Evolutionary conservation across 495 filamentous ascomycete genomes (phyloP).

Genomic region (Evernia prunastri): DNA sequence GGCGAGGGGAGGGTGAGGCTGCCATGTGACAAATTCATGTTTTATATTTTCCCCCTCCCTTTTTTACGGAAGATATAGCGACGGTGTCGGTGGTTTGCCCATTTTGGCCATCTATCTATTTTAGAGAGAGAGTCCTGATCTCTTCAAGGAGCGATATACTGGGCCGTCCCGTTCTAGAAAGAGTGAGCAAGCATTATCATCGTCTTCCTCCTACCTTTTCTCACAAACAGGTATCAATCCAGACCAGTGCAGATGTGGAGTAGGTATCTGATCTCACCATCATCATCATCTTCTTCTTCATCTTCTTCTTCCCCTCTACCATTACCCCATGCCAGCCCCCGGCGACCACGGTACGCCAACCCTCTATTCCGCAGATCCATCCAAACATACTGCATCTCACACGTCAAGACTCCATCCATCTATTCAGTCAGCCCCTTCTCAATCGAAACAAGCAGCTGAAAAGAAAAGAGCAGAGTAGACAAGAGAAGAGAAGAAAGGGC

Average conservation of each 20-base stretch:
- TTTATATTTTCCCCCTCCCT: no score
- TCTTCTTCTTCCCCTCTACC: neutral
- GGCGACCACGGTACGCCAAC: neutral
- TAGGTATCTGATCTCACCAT: neutral
- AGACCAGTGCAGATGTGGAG: neutral
- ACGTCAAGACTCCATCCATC: no score
- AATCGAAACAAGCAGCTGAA: no score
- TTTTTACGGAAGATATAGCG: conserved; percentile 4
- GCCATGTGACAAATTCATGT: neutral
- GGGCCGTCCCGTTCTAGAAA: neutral
- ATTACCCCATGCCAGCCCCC: no score
- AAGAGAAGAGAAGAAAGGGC: no score
- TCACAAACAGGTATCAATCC: neutral
- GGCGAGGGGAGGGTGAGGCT: conserved; percentile 4
- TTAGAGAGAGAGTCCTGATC: no score
- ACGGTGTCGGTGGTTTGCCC: conserved; percentile 5
- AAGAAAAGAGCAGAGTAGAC: no score
- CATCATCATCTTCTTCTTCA: neutral
- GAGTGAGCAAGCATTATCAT: neutral
- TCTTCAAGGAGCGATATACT: conserved; percentile 1
- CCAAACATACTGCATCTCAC: no score
- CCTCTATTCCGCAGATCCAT: neutral
- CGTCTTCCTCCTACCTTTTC: neutral
- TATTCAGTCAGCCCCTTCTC: no score
- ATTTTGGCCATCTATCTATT: no score